These are phyloP conservation scores for Ogataea paraovalis DNA, from an alignment of 805 yeast genomes.

Conservation along the genomic window DNA sequence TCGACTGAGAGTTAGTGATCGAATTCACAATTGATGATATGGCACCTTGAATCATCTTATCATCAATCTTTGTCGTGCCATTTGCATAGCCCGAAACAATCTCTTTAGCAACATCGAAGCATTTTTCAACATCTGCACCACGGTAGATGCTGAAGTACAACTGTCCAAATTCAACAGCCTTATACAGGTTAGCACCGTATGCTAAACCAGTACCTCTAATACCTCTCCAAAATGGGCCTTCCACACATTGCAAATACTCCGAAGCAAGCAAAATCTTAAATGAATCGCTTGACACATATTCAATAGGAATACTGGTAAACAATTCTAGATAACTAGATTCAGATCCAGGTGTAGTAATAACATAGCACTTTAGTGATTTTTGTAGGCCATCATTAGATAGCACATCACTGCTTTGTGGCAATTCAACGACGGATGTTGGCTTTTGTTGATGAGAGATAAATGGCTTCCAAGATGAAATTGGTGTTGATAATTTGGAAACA, in stretches of 20 bases:
- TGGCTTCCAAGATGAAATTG: constrained; percentile 56
- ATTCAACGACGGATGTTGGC: constrained; percentile 13
- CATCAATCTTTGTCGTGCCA: constrained; percentile 55
- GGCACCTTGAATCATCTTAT: constrained; percentile 63
- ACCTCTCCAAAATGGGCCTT: constrained; percentile 97
- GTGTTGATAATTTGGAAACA: constrained; percentile 43
- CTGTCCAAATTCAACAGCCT: constrained; percentile 62
- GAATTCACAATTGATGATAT: constrained; percentile 69
- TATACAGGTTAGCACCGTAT: constrained; percentile 70
- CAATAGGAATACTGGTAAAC: constrained; percentile 55
- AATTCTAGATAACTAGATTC: constrained; percentile 71
- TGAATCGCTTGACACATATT: constrained; percentile 53
- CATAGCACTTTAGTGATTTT: constrained; percentile 51
- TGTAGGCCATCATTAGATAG: constrained; percentile 52
- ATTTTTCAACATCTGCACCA: constrained; percentile 75
- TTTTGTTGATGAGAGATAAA: constrained; percentile 25
- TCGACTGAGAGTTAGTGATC: constrained; percentile 66
- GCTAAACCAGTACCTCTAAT: constrained; percentile 94
- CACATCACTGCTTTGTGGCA: constrained; percentile 53
- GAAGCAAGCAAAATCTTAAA: constrained; percentile 69
- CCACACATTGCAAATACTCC: constrained; percentile 77
- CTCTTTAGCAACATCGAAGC: constrained; percentile 53
- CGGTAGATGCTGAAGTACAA: constrained; percentile 68
- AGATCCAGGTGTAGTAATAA: constrained; percentile 76
- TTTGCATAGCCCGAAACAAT: constrained; percentile 58